Percentiles rank a stretch among this genome's conserved stretches.
These are phyloP conservation scores for Phialophora expanda DNA, from an alignment of 2,329 filamentous ascomycete genomes.

Conservation along the genomic window DNA sequence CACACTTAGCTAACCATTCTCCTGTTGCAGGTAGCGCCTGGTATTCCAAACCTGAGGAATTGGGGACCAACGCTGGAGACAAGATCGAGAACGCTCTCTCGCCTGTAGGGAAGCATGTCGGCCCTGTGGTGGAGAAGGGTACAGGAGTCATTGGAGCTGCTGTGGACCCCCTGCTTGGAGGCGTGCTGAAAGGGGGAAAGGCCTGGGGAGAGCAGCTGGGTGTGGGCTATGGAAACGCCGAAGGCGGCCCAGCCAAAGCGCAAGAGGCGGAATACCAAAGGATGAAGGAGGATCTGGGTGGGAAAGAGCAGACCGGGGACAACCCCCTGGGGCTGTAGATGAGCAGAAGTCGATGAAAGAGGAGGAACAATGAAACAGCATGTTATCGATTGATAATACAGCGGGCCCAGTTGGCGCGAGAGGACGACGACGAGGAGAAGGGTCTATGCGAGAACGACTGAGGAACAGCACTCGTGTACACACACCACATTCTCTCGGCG, in stretches of 20 bases:
- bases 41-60: conserved; percentile 32
- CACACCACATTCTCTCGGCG: neutral
- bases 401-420: neutral
- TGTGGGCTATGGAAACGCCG: conserved; percentile 38
- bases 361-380: neutral
- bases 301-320: conserved; percentile 40
- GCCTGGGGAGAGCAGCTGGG: conserved; percentile 37
- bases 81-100: conserved; percentile 39
- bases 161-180: conserved; percentile 40
- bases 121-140: conserved; percentile 38
- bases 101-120: conserved; percentile 40
- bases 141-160: conserved; percentile 38
- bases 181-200: conserved; percentile 38
- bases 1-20: neutral
- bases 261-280: conserved; percentile 35
- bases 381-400: neutral
- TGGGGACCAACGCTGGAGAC: conserved; percentile 37
- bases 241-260: conserved; percentile 38
- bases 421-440: neutral
- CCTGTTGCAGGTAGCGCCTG: conserved; percentile 13
- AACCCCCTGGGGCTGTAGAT: conserved; percentile 40
- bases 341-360: neutral
- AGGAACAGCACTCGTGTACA: neutral
- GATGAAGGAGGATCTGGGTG: conserved; percentile 38
- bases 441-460: neutral